These are phyloP conservation scores for Lyophyllum atratum DNA, from an alignment of 768 basidiomycete species.

Conservation along the genomic window DNA sequence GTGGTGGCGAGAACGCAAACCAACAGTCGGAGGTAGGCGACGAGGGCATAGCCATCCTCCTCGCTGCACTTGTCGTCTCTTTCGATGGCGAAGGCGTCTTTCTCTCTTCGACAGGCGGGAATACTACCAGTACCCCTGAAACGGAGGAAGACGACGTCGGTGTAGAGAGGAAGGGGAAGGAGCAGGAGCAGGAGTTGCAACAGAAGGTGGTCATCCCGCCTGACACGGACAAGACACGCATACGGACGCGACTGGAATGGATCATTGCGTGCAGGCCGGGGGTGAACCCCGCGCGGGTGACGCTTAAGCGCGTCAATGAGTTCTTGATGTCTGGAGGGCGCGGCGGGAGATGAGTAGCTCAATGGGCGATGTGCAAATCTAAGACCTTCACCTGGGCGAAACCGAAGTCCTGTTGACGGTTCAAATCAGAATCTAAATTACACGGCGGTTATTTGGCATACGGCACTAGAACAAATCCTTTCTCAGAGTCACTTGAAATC, in stretches of 20 bases:
- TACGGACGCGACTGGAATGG: slow-evolving; percentile 83
- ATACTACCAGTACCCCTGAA: background rate
- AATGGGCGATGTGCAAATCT: too few relatives aligned
- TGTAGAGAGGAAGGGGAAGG: background rate
- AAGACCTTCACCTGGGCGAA: too few relatives aligned
- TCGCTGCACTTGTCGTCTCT: slow-evolving; percentile 12
- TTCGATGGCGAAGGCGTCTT: slow-evolving; percentile 5
- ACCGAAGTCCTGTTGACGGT: too few relatives aligned
- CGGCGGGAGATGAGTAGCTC: background rate
- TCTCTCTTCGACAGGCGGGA: background rate
- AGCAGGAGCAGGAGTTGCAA: background rate
- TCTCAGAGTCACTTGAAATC: too few relatives aligned
- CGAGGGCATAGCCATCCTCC: slow-evolving; percentile 13
- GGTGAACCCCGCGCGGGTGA: slow-evolving; percentile 83
- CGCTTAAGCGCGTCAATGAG: slow-evolving; percentile 79
- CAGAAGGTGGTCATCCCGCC: background rate
- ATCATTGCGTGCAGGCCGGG: slow-evolving; percentile 73
- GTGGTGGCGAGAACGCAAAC: slow-evolving; percentile 2
- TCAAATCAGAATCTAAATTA: too few relatives aligned
- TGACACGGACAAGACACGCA: slow-evolving; percentile 53
- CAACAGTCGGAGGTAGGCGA: slow-evolving; percentile 1
- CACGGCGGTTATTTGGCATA: too few relatives aligned
- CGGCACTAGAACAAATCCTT: too few relatives aligned
- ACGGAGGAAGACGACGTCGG: background rate
- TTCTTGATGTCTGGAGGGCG: slow-evolving; percentile 47